These are phyloP conservation scores for Septoria petroselini DNA, from an alignment of 2,329 filamentous ascomycete species.

Conservation along the genomic window DNA sequence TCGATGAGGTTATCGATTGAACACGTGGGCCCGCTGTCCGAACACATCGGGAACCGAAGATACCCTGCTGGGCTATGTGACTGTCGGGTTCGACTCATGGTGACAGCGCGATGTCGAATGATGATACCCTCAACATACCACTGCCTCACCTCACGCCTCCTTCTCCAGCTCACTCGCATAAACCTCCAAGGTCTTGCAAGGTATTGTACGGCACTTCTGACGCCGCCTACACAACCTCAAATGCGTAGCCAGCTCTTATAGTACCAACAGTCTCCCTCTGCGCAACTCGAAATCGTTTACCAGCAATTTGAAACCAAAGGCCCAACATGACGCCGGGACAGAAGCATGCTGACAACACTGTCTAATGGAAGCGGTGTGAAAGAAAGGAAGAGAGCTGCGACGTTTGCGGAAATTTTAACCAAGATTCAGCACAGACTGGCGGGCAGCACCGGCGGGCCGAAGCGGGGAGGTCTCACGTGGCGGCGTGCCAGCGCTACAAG, in stretches of 20 bases:
- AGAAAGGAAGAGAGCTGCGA: not conserved
- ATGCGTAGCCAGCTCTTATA: constrained; percentile 33
- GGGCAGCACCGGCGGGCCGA: not conserved
- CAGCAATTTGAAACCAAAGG: constrained; percentile 21
- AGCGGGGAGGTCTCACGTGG: not conserved
- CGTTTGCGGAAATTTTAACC: constrained; percentile 10
- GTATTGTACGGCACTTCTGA: constrained; percentile 31
- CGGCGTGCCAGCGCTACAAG: no score
- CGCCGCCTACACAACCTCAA: constrained; percentile 29
- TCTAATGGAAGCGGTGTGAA: constrained; percentile 12
- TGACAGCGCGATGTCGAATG: no score
- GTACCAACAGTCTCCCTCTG: constrained; percentile 29
- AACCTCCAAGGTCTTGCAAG: not conserved
- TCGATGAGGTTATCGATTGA: no score
- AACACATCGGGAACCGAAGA: no score
- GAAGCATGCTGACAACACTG: constrained; percentile 15
- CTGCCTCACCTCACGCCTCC: not conserved
- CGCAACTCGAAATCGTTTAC: constrained; percentile 30
- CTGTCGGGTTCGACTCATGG: no score
- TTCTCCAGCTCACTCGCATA: not conserved
- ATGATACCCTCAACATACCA: not conserved
- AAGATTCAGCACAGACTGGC: not conserved
- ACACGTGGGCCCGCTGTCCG: no score
- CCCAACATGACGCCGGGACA: constrained; percentile 14
- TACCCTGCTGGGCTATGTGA: no score